These are phyloP conservation scores for Corynespora cassiicola DNA, from an alignment of 2,329 filamentous ascomycete species.

Conservation along the genomic window DNA sequence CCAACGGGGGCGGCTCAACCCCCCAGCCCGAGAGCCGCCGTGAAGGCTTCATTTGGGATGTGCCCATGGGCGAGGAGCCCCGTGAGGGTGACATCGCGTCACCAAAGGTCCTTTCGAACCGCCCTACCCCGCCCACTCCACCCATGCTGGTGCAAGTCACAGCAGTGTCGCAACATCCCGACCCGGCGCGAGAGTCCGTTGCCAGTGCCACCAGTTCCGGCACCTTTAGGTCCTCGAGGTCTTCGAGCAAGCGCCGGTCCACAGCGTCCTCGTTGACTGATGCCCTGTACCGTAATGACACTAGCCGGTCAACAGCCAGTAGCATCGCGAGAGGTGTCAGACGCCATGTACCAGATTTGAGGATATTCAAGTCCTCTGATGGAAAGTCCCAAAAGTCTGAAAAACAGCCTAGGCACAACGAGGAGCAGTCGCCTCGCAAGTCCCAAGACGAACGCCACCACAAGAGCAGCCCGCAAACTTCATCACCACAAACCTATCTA, in stretches of 20 bases:
- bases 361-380: conserved; percentile 22
- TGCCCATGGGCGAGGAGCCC: conserved; percentile 13
- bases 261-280: conserved; percentile 4
- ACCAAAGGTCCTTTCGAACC: conserved; percentile 11
- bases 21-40: conserved; percentile 27
- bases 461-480: neutral
- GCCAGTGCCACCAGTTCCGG: conserved; percentile 17
- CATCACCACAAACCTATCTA: conserved; percentile 1
- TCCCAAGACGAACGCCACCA: conserved; percentile 2
- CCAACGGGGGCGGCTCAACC: conserved; percentile 11
- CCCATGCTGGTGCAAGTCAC: too few relatives aligned
- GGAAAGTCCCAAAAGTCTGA: too few relatives aligned
- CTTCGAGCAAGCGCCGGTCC: conserved; percentile 10
- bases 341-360: conserved; percentile 29
- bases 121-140: conserved; percentile 17
- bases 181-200: too few relatives aligned
- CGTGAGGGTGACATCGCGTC: too few relatives aligned
- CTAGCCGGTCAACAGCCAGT: conserved; percentile 27
- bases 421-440: neutral
- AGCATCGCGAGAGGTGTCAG: conserved; percentile 30
- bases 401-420: conserved; percentile 5
- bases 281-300: conserved; percentile 15
- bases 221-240: conserved; percentile 14
- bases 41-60: conserved; percentile 33
- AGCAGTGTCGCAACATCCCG: too few relatives aligned